phyloP scores from a whole-genome alignment of 768 basidiomycete genomes.

The Rubroboletus satanas region DNA sequence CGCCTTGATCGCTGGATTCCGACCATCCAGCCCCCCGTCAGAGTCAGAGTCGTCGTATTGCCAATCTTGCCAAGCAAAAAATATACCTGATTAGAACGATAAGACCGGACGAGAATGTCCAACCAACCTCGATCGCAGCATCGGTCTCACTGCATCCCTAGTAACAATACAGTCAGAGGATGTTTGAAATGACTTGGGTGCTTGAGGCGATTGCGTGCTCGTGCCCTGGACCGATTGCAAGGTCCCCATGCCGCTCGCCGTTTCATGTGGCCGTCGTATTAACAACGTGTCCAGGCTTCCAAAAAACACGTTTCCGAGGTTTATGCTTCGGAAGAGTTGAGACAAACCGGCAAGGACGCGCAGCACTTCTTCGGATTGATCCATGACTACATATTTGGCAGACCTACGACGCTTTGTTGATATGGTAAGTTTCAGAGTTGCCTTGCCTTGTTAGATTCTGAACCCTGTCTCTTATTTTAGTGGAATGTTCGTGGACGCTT shows the following conservation, averaged over 20 bases:
- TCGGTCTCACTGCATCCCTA: too few relatives aligned
- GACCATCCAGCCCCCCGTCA: too few relatives aligned
- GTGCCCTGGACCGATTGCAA: conserved; percentile 73
- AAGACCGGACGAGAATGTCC: too few relatives aligned
- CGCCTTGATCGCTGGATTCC: too few relatives aligned
- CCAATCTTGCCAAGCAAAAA: too few relatives aligned
- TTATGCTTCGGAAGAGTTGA: conserved; percentile 62
- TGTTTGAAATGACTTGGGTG: too few relatives aligned
- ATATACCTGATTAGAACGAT: too few relatives aligned
- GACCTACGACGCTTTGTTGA: conserved; percentile 65
- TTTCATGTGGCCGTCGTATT: conserved; percentile 32
- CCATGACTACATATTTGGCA: conserved; percentile 68
- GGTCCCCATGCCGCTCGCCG: conserved; percentile 29
- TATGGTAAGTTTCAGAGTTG: conserved; percentile 43
- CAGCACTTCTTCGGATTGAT: conserved; percentile 58
- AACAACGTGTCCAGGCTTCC: conserved; percentile 44
- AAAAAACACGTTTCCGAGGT: conserved; percentile 61
- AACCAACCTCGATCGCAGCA: too few relatives aligned
- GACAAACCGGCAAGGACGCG: conserved; percentile 51
- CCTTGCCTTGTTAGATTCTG: background rate
- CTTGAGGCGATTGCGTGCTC: conserved; percentile 62
- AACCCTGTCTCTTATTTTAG: conserved; percentile 34
- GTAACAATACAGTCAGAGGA: too few relatives aligned
- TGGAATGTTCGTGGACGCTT: conserved; percentile 58
- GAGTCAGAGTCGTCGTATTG: too few relatives aligned